These are phyloP conservation scores for Lathyrus oleraceus DNA, from an alignment of 306 rosid species.

Conservation along the genomic window DNA sequence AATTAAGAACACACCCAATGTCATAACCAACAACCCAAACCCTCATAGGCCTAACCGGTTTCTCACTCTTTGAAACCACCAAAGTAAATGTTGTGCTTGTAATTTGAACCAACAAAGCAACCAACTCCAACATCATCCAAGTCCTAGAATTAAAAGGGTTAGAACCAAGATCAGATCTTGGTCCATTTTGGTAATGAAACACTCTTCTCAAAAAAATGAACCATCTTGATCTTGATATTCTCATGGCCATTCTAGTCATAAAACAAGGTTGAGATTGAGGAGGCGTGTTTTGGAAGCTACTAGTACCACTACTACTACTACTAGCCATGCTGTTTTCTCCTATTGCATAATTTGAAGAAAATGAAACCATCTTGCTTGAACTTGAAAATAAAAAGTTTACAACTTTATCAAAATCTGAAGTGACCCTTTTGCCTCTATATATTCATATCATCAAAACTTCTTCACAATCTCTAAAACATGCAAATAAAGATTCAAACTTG, in stretches of 20 bases:
- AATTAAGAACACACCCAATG: constrained; percentile 63
- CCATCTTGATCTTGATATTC: constrained; percentile 89
- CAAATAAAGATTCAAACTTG: constrained; percentile 31
- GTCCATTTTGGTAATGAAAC: constrained; percentile 88
- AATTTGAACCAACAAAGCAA: constrained; percentile 69
- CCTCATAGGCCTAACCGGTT: constrained; percentile 96
- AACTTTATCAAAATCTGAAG: neutral
- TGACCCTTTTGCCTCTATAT: constrained; percentile 32
- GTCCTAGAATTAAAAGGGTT: constrained; percentile 77
- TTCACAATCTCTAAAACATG: neutral
- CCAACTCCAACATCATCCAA: constrained; percentile 80
- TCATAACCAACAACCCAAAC: constrained; percentile 85
- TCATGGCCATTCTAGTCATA: constrained; percentile 57
- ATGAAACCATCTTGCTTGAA: constrained; percentile 39
- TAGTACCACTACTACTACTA: neutral
- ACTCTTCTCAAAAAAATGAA: constrained; percentile 77
- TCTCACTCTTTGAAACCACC: constrained; percentile 69
- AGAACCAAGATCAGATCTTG: constrained; percentile 74
- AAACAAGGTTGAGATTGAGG: constrained; percentile 42
- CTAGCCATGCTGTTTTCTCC: constrained; percentile 39
- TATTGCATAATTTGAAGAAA: constrained; percentile 45
- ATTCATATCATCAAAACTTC: constrained; percentile 22
- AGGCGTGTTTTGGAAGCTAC: constrained; percentile 38
- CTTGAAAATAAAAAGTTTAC: constrained; percentile 18
- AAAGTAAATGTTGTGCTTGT: constrained; percentile 51